Percentiles rank a stretch among this genome's conserved stretches.
Evolutionary conservation across 495 filamentous ascomycete species (phyloP).

Genomic region (Penicillium herquei): DNA sequence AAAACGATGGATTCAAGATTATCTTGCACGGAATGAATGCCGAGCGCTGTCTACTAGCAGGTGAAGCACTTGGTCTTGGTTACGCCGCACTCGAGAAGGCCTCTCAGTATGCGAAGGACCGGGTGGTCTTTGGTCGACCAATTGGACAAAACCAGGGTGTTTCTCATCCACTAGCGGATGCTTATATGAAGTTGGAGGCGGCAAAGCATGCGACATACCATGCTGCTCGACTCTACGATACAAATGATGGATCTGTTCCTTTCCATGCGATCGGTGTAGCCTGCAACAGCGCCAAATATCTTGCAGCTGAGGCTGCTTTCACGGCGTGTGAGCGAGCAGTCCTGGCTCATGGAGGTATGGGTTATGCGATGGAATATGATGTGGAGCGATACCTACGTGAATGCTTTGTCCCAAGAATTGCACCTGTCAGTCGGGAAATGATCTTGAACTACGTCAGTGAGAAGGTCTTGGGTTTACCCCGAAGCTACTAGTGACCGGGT

Average conservation of each 20-base stretch:
- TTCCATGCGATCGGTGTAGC: constrained; percentile 67
- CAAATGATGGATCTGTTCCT: constrained; percentile 52
- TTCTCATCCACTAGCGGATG: constrained; percentile 69
- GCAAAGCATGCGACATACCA: constrained; percentile 78
- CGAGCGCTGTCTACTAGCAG: constrained; percentile 72
- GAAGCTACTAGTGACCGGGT: constrained; percentile 43
- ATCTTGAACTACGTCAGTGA: constrained; percentile 75
- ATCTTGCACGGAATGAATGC: constrained; percentile 84
- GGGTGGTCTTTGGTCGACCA: constrained; percentile 66
- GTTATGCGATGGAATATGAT: constrained; percentile 75
- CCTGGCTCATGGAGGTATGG: constrained; percentile 70
- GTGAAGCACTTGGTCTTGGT: constrained; percentile 74
- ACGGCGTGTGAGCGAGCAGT: constrained; percentile 68
- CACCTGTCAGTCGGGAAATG: constrained; percentile 76
- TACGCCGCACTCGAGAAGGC: constrained; percentile 69
- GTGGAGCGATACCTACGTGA: constrained; percentile 75
- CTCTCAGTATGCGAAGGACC: constrained; percentile 63
- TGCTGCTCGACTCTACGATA: constrained; percentile 70
- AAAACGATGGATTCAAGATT: constrained; percentile 73
- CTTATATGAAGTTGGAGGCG: constrained; percentile 77
- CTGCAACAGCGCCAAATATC: constrained; percentile 73
- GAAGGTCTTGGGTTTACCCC: constrained; percentile 57
- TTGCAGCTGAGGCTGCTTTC: constrained; percentile 77
- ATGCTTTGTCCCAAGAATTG: constrained; percentile 70
- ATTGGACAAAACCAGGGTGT: constrained; percentile 78